These are phyloP conservation scores for Saccharata proteae DNA, from an alignment of 2,329 filamentous ascomycete species.

Conservation along the genomic window DNA sequence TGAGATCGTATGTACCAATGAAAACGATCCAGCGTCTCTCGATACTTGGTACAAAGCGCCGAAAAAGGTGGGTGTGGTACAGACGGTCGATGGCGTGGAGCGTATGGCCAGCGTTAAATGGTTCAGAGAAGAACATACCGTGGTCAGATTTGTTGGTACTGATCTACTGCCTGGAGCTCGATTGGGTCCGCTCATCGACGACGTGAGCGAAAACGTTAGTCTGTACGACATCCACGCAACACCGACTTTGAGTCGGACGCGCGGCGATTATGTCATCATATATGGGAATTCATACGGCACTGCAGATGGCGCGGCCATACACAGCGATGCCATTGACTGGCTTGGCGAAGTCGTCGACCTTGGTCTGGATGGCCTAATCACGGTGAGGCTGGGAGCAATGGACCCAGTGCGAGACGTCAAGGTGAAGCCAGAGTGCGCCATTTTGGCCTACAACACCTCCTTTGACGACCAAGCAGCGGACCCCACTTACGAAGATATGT, in stretches of 20 bases:
- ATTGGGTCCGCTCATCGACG: slow-evolving; percentile 30
- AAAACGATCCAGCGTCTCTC: slow-evolving; percentile 13
- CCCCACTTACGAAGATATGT: slow-evolving; percentile 2
- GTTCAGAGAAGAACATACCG: slow-evolving; percentile 27
- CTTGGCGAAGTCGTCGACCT: slow-evolving; percentile 46
- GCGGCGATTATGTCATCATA: slow-evolving; percentile 43
- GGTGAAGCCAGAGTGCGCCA: slow-evolving; percentile 36
- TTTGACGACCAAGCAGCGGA: slow-evolving; percentile 21
- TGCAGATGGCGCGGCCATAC: background rate
- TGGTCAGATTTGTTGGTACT: slow-evolving; percentile 20
- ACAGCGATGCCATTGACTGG: slow-evolving; percentile 33
- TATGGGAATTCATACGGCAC: slow-evolving; percentile 12
- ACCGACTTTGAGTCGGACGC: slow-evolving; percentile 34
- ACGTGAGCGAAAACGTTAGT: slow-evolving; percentile 41
- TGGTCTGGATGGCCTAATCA: slow-evolving; percentile 39
- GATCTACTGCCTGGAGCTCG: slow-evolving; percentile 30
- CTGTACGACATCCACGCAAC: slow-evolving; percentile 45
- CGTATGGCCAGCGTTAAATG: slow-evolving; percentile 45
- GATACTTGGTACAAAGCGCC: slow-evolving; percentile 27
- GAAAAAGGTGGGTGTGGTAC: slow-evolving; percentile 43
- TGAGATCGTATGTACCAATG: slow-evolving; percentile 40
- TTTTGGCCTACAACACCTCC: slow-evolving; percentile 35
- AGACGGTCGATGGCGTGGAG: slow-evolving; percentile 42
- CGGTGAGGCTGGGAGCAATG: slow-evolving; percentile 41
- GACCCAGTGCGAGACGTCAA: slow-evolving; percentile 37